Conservation (phyloP, 2,329 filamentous ascomycete genomes). For the Aspergillus persii region DNA sequence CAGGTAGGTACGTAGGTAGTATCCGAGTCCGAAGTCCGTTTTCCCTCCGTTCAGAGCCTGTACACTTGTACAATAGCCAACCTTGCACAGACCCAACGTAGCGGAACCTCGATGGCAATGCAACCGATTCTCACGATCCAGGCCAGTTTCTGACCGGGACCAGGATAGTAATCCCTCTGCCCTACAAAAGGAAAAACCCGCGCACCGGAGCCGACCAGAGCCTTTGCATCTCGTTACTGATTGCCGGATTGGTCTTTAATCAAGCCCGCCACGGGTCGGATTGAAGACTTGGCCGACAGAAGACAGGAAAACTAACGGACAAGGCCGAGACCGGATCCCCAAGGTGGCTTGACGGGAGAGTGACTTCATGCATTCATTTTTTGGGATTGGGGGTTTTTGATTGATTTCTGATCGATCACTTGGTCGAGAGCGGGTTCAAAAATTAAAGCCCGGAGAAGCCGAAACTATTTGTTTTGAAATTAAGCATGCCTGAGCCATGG, state of each 20-base stretch:
- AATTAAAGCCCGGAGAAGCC: constrained; percentile 1
- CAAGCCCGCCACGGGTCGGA: neutral
- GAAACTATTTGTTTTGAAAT: neutral
- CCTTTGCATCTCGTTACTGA: neutral
- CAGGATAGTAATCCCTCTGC: constrained; percentile 1
- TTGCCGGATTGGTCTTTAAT: neutral
- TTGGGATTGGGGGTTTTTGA: too few relatives aligned
- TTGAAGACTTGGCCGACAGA: neutral
- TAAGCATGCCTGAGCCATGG: neutral
- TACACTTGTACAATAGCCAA: neutral
- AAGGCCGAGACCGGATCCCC: neutral
- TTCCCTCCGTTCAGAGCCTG: neutral
- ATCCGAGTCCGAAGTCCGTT: neutral
- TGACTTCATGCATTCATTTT: too few relatives aligned
- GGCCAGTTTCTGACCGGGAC: neutral
- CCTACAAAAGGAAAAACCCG: neutral
- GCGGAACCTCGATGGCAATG: neutral
- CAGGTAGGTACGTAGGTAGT: neutral
- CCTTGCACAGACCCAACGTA: neutral
- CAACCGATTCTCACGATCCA: neutral
- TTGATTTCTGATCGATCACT: too few relatives aligned
- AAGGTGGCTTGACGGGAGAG: neutral
- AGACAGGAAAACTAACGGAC: neutral
- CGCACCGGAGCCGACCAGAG: neutral
- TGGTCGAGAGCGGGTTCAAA: neutral